These are phyloP conservation scores for Artomyces pyxidatus DNA, from an alignment of 768 basidiomycete genomes.

Conservation along the genomic window DNA sequence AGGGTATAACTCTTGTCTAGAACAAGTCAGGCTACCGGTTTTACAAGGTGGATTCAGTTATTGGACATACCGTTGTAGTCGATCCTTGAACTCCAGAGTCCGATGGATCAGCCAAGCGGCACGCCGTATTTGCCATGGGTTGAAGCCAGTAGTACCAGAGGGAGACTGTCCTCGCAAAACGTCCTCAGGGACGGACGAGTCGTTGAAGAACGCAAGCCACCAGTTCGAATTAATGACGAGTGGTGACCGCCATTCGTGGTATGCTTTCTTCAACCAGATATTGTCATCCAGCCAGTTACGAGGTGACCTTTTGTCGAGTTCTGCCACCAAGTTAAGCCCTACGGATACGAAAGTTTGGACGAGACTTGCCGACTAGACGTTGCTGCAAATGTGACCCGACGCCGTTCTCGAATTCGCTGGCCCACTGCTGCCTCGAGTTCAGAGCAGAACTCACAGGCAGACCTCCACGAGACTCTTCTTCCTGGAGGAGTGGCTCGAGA, in stretches of 20 bases:
- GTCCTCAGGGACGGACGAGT: slow-evolving; percentile 46
- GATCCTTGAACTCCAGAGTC: slow-evolving; percentile 63
- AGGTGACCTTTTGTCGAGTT: slow-evolving; percentile 75
- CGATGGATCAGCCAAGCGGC: slow-evolving; percentile 77
- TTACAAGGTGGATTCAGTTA: neutral
- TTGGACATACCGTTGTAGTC: slow-evolving; percentile 47
- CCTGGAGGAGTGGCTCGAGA: slow-evolving; percentile 69
- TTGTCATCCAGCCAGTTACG: slow-evolving; percentile 94
- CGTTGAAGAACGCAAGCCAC: slow-evolving; percentile 86
- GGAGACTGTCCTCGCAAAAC: slow-evolving; percentile 20
- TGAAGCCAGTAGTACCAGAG: slow-evolving; percentile 31
- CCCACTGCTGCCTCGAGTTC: slow-evolving; percentile 48
- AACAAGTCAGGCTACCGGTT: neutral
- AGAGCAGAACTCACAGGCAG: slow-evolving; percentile 43
- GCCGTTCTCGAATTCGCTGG: slow-evolving; percentile 61
- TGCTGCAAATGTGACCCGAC: slow-evolving; percentile 65
- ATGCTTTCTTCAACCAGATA: slow-evolving; percentile 83
- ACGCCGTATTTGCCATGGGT: slow-evolving; percentile 78
- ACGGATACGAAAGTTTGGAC: slow-evolving; percentile 10
- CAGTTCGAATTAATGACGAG: slow-evolving; percentile 89
- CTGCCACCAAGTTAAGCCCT: slow-evolving; percentile 20
- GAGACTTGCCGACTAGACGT: slow-evolving; percentile 58
- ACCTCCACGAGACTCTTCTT: slow-evolving; percentile 58
- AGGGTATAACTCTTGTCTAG: slow-evolving; percentile 61
- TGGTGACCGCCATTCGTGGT: slow-evolving; percentile 82